Evolutionary conservation across 495 filamentous ascomycete genomes (phyloP), one percentile per base, ranked within the genome.

Genomic region (Aspergillus asperescens): DNA sequence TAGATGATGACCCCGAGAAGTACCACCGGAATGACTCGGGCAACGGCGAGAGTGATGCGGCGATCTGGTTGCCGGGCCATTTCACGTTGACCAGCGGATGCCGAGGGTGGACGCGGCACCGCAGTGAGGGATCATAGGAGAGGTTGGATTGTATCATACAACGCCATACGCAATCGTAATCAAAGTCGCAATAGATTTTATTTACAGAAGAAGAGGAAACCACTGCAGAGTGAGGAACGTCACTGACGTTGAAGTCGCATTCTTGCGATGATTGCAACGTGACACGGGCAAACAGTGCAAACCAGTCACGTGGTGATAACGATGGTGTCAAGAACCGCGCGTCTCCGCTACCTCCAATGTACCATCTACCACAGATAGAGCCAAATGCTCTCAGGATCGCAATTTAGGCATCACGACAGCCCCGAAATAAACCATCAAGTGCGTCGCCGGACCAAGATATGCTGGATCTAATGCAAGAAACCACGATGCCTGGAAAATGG

Each of bases 1-100:
- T 86, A 89, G 7, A 75, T 75, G 50, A 83, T 70, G 25, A 79
- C 67, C 24, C 78, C 79, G 15, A 80, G 58, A 16, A 88, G 68
- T 25, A 87, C 57, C 24, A 77, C 50, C 38, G 85, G 85, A 38
- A 88, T 80, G 38, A 79, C 54, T 41, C 76, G 67, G 22, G 82
- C 80, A 31, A 75, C 70, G 58, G 69, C 77, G 37, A 77, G 52
- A 63, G 81, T 84, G 37, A 68, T 66, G 50, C 73, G 68, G 59
- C 70, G 75, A 32, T 52, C 50, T 2, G 40, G 28, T 23, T 74
- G 62, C 38, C 54, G 38, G 49, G 66, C 64, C 62, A 65, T 64
- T 48, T 52, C 48, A 54, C 20, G 22, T 53, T 38, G 23, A 58
- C 24, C 42, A 29, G 42, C 25, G 41, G 55, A 43, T 24, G 58